phyloP scores from a whole-genome alignment of 257 asterid species.

The Solanum chilense region DNA sequence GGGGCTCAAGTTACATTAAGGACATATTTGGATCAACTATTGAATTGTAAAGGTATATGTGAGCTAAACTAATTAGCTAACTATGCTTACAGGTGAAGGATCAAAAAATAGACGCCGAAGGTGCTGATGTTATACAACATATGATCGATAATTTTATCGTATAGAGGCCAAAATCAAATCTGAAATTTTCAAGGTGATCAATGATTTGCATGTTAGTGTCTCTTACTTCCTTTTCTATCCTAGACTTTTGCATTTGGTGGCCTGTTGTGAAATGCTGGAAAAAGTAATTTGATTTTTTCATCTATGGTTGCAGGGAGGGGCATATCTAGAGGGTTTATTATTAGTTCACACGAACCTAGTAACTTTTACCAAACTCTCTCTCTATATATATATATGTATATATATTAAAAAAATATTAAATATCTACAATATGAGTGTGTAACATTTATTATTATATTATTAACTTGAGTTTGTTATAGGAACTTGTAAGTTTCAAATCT shows the following conservation, averaged over 20 bases:
- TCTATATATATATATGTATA: not conserved
- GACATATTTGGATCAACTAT: not conserved
- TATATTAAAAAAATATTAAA: not conserved
- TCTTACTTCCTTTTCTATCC: not conserved
- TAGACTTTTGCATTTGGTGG: not conserved
- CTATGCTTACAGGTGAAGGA: slow-evolving; percentile 60
- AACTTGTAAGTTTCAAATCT: not conserved
- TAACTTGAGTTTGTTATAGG: not conserved
- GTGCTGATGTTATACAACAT: slow-evolving; percentile 86
- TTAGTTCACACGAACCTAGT: not conserved
- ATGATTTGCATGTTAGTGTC: not conserved
- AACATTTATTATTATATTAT: not conserved
- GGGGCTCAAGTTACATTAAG: not conserved
- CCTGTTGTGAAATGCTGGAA: not conserved
- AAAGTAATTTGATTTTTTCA: not conserved
- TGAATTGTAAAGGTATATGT: not conserved
- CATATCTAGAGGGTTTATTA: not conserved
- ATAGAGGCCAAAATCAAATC: slow-evolving; percentile 10
- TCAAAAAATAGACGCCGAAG: slow-evolving; percentile 57
- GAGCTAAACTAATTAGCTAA: not conserved
- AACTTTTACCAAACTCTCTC: not conserved
- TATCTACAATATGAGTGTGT: not conserved
- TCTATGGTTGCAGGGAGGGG: not conserved
- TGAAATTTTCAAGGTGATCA: not conserved
- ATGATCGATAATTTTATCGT: slow-evolving; percentile 70